Conservation (phyloP, 192 early-diverging fungal species). For the Umbelopsis sp. region DNA sequence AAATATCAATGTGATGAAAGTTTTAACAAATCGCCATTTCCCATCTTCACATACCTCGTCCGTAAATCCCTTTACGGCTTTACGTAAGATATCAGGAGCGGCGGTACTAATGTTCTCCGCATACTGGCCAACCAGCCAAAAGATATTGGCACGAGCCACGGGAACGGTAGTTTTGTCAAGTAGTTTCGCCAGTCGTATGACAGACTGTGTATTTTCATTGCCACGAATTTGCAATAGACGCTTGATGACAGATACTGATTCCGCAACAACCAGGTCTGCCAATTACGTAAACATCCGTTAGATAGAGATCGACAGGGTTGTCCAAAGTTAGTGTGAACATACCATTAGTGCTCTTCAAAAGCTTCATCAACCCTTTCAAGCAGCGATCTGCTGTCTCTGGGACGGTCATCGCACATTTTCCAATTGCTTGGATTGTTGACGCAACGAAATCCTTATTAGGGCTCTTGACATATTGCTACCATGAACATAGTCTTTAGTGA, state of each 20-base stretch:
- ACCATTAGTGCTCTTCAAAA: conserved; percentile 61
- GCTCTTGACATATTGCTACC: conserved; percentile 69
- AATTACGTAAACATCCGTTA: too few relatives aligned
- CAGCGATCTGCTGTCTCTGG: conserved; percentile 58
- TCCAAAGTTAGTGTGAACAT: conserved; percentile 14
- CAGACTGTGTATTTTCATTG: conserved; percentile 45
- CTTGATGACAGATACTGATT: conserved; percentile 76
- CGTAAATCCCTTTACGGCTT: conserved; percentile 62
- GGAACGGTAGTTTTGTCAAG: conserved; percentile 68
- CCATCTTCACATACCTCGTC: conserved; percentile 46
- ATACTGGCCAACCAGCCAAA: conserved; percentile 89
- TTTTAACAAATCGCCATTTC: not conserved
- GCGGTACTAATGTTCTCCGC: conserved; percentile 58
- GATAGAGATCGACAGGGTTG: too few relatives aligned
- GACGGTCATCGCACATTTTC: conserved; percentile 56
- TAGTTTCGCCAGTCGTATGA: conserved; percentile 59
- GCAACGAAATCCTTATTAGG: conserved; percentile 68
- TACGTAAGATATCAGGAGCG: conserved; percentile 83
- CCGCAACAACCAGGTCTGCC: conserved; percentile 71
- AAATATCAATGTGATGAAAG: not conserved
- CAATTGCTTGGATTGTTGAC: conserved; percentile 64
- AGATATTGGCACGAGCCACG: conserved; percentile 79
- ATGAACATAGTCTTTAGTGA: not conserved
- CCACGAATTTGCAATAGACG: conserved; percentile 62
- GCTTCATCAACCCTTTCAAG: conserved; percentile 55